These are phyloP conservation scores for Microthyrium microscopicum DNA, from an alignment of 2,329 filamentous ascomycete genomes.

Conservation along the genomic window DNA sequence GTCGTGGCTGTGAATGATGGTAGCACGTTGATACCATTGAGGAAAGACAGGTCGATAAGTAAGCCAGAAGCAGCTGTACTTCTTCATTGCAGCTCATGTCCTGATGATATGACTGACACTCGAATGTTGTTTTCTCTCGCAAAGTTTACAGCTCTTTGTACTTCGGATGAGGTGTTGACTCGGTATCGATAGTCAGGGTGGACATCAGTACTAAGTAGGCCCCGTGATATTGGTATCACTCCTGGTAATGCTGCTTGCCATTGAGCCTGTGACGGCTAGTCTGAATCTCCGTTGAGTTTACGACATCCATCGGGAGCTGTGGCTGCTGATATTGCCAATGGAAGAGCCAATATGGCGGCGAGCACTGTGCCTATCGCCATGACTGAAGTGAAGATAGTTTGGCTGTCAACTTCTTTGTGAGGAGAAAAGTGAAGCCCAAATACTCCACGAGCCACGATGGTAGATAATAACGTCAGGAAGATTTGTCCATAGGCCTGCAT, in stretches of 20 bases:
- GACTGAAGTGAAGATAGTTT: no score
- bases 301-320: slow-evolving; percentile 2
- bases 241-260: background rate
- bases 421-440: no score
- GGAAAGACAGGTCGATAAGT: background rate
- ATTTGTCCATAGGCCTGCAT: no score
- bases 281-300: background rate
- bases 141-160: slow-evolving; percentile 5
- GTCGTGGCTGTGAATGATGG: background rate
- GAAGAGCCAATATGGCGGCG: no score
- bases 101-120: slow-evolving; percentile 1
- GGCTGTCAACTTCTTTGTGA: no score
- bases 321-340: no score
- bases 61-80: background rate
- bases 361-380: no score
- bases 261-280: background rate
- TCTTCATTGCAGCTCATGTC: background rate
- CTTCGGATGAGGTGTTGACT: background rate
- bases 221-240: slow-evolving; percentile 18
- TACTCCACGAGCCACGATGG: no score
- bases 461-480: no score
- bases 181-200: background rate
- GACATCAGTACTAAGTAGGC: slow-evolving; percentile 18
- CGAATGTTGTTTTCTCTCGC: slow-evolving; percentile 2
- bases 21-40: background rate